Evolutionary conservation across 176 grass and related monocot species (phyloP).

Genomic region (Thalia dealbata): DNA sequence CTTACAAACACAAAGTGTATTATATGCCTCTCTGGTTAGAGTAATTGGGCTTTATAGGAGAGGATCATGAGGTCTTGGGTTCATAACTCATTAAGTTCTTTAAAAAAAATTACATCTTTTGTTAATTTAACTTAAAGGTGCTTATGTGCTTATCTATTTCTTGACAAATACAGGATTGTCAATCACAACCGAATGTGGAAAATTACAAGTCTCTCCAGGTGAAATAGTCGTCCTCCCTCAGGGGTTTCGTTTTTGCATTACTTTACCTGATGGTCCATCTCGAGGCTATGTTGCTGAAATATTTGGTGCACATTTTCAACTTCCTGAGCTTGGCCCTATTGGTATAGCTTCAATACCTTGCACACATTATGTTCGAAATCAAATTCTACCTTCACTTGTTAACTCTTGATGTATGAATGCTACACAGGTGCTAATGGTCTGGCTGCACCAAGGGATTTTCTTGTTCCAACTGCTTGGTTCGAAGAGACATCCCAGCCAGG

Average conservation of each 20-base stretch:
- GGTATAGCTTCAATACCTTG: slow-evolving; percentile 26
- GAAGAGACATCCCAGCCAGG: slow-evolving; percentile 53
- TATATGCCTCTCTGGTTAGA: too few relatives aligned
- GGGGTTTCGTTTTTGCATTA: slow-evolving; percentile 70
- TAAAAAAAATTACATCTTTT: background rate
- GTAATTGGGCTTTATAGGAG: too few relatives aligned
- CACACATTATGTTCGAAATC: background rate
- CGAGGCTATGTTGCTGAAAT: slow-evolving; percentile 86
- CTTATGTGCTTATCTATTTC: slow-evolving; percentile 4
- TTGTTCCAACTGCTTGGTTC: slow-evolving; percentile 71
- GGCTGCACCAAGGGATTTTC: slow-evolving; percentile 77
- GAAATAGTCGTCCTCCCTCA: slow-evolving; percentile 91
- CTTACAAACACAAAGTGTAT: too few relatives aligned
- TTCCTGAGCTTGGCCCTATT: slow-evolving; percentile 87
- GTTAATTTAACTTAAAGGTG: background rate
- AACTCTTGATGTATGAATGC: background rate
- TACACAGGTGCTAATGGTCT: slow-evolving; percentile 75
- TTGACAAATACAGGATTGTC: slow-evolving; percentile 66
- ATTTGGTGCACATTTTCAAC: slow-evolving; percentile 81
- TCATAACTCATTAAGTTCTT: too few relatives aligned
- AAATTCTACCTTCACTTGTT: background rate
- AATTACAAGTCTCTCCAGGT: slow-evolving; percentile 55
- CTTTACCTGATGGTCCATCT: slow-evolving; percentile 66
- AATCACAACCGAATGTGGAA: slow-evolving; percentile 86
- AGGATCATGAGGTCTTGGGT: too few relatives aligned